A percentile compares a stretch with the other conserved stretches of the same genome.
Evolutionary conservation across 2,329 filamentous ascomycete species (phyloP).

Genomic region (Acrodontium crateriforme): DNA sequence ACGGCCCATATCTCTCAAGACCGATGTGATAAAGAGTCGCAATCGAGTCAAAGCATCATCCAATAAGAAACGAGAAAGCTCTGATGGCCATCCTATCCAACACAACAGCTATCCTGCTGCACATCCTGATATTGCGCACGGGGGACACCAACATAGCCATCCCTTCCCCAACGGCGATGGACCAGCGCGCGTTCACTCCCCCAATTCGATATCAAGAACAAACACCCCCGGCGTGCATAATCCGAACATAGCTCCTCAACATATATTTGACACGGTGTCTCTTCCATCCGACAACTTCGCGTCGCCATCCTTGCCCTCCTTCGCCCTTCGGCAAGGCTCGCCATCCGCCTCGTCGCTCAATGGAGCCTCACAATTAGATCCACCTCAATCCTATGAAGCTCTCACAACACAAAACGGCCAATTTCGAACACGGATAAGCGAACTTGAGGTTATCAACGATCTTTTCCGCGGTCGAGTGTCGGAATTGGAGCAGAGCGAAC

Average conservation of each 20-base stretch:
- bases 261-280: conserved; percentile 59
- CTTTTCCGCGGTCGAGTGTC: conserved; percentile 53
- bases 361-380: conserved; percentile 44
- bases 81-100: conserved; percentile 8
- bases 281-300: conserved; percentile 59
- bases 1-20: conserved; percentile 91
- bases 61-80: conserved; percentile 44
- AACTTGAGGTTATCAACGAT: conserved; percentile 84
- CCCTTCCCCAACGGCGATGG: conserved; percentile 1
- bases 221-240: conserved; percentile 62
- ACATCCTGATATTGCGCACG: conserved; percentile 7
- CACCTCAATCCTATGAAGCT: conserved; percentile 65
- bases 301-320: conserved; percentile 32
- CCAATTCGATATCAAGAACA: conserved; percentile 56
- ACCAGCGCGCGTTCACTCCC: conserved; percentile 9
- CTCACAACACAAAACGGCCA: conserved; percentile 68
- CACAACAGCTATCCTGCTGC: conserved; percentile 9
- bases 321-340: conserved; percentile 37
- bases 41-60: conserved; percentile 90
- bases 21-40: conserved; percentile 97
- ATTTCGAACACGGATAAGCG: conserved; percentile 87
- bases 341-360: conserved; percentile 45
- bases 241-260: conserved; percentile 56
- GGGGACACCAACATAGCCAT: conserved; percentile 16
- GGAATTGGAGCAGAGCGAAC: conserved; percentile 65